phyloP scores from a whole-genome alignment of 2,329 filamentous ascomycete species.

The Epichloe amarillans region DNA sequence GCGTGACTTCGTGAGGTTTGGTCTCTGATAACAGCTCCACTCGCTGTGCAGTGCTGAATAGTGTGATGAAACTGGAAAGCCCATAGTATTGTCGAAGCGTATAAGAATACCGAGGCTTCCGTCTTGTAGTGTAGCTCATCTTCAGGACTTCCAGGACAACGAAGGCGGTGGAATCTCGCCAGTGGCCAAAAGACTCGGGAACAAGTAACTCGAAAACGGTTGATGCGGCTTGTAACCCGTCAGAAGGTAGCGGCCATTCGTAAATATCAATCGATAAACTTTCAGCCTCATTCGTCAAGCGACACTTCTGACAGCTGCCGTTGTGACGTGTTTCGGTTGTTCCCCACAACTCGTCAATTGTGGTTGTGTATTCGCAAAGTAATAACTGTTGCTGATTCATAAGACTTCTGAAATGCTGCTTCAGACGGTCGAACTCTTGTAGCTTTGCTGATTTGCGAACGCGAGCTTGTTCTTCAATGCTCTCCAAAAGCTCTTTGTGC shows the following conservation, averaged over 20 bases:
- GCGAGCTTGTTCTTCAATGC: constrained; percentile 27
- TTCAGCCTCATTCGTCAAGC: constrained; percentile 16
- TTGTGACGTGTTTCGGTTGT: constrained; percentile 2
- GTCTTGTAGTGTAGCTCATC: constrained; percentile 1
- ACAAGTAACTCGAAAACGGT: constrained; percentile 39
- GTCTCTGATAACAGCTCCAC: constrained; percentile 10
- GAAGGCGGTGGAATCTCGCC: constrained; percentile 34
- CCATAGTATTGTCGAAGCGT: constrained; percentile 5
- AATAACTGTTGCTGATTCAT: constrained; percentile 3
- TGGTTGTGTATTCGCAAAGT: constrained; percentile 4
- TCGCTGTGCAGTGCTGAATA: background rate
- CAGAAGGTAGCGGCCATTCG: constrained; percentile 42
- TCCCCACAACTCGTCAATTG: background rate
- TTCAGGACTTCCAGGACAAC: constrained; percentile 27
- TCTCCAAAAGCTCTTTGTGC: constrained; percentile 22
- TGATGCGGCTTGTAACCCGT: constrained; percentile 23
- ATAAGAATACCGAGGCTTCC: background rate
- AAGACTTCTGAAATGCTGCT: constrained; percentile 4
- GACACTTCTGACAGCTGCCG: constrained; percentile 24
- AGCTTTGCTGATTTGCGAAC: constrained; percentile 2
- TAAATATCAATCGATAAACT: constrained; percentile 30
- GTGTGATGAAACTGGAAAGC: constrained; percentile 1
- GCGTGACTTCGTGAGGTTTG: constrained; percentile 9
- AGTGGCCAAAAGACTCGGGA: constrained; percentile 28
- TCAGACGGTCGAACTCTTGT: constrained; percentile 6